A percentile compares a stretch with the other conserved stretches of the same genome.
Conservation (phyloP, 1,139 yeast genomes). For the Blastobotrys buckinghamii region DNA sequence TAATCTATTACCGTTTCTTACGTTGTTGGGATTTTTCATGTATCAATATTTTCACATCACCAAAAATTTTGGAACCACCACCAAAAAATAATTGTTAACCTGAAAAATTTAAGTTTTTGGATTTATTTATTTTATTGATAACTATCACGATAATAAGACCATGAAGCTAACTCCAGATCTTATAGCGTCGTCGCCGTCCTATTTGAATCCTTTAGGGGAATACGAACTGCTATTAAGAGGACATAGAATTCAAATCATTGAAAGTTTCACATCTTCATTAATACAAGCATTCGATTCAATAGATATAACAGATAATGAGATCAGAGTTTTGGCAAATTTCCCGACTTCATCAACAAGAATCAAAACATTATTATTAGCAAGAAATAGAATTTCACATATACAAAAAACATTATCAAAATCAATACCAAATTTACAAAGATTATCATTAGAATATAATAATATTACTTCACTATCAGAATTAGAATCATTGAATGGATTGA, state of each 20-base stretch:
- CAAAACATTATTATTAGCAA: slow-evolving; percentile 49
- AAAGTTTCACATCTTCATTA: slow-evolving; percentile 37
- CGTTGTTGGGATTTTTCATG: no score
- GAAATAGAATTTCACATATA: slow-evolving; percentile 47
- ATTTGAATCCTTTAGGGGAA: slow-evolving; percentile 42
- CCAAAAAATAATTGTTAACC: no score
- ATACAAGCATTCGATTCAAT: slow-evolving; percentile 46
- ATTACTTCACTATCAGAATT: slow-evolving; percentile 41
- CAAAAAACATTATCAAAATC: slow-evolving; percentile 32
- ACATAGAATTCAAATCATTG: slow-evolving; percentile 37
- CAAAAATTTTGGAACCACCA: no score
- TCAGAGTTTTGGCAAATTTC: slow-evolving; percentile 47
- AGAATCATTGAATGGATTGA: slow-evolving; percentile 25
- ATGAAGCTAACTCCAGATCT: slow-evolving; percentile 53
- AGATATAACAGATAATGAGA: slow-evolving; percentile 63
- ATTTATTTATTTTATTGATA: no score
- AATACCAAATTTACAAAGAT: slow-evolving; percentile 43
- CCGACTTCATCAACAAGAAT: slow-evolving; percentile 42
- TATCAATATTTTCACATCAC: no score
- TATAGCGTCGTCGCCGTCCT: slow-evolving; percentile 46
- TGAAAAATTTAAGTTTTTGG: no score
- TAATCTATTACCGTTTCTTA: no score
- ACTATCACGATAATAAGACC: no score
- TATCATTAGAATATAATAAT: slow-evolving; percentile 52
- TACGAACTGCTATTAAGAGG: slow-evolving; percentile 42